phyloP scores from a whole-genome alignment of 805 yeast species.

The Nakazawaea anatomiae region DNA sequence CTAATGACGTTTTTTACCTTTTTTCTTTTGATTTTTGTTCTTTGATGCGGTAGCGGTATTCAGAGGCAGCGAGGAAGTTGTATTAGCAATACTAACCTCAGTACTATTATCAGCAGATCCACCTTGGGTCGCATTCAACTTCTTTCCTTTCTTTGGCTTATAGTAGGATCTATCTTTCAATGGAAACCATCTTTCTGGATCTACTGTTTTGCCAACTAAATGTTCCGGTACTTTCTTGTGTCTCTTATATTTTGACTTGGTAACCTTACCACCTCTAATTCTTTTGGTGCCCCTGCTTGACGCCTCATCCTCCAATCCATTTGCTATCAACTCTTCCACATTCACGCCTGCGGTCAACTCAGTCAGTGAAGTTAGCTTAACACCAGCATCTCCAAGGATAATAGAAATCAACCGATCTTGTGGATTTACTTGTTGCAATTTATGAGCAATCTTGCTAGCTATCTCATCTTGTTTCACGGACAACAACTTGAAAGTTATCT shows the following conservation, averaged over 20 bases:
- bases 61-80: conserved; percentile 12
- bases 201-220: conserved; percentile 36
- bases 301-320: conserved; percentile 22
- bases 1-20: conserved; percentile 18
- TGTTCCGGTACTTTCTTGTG: conserved; percentile 30
- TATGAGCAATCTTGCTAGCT: conserved; percentile 23
- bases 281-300: conserved; percentile 21
- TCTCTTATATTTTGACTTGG: conserved; percentile 20
- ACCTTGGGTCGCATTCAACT: conserved; percentile 56
- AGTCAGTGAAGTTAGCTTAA: conserved; percentile 17
- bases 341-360: conserved; percentile 25
- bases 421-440: conserved; percentile 13
- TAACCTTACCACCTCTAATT: conserved; percentile 21
- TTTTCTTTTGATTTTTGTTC: conserved; percentile 22
- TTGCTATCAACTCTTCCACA: conserved; percentile 21
- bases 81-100: conserved; percentile 27
- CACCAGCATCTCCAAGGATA: conserved; percentile 9
- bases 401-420: conserved; percentile 18
- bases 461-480: conserved; percentile 22
- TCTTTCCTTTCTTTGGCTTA: conserved; percentile 70
- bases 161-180: conserved; percentile 78
- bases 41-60: conserved; percentile 10
- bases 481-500: conserved; percentile 31
- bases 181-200: conserved; percentile 89
- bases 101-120: conserved; percentile 44